Percentiles rank a stretch among this genome's conserved stretches.
Evolutionary conservation across 2,329 filamentous ascomycete genomes (phyloP).

Genomic region (Aspergillus luchuensis): DNA sequence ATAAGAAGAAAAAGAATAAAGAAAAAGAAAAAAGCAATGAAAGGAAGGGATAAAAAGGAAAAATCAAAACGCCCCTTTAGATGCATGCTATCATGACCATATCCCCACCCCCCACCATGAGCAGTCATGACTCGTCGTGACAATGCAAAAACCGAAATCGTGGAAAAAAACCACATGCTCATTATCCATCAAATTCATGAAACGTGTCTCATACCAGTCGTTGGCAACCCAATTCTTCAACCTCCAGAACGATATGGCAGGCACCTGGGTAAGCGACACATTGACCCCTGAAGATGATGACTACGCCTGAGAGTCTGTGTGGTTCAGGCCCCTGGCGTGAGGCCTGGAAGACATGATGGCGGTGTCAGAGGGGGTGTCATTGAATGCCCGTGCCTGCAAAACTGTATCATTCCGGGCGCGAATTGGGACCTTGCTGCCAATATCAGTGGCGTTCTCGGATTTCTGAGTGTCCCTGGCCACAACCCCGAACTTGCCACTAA

Average conservation of each 20-base stretch:
- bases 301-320: neutral
- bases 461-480: too few species aligned
- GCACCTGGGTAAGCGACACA: too few species aligned
- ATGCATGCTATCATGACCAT: neutral
- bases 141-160: neutral
- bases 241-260: too few species aligned
- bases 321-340: neutral
- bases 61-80: neutral
- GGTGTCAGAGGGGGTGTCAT: neutral
- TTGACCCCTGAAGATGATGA: neutral
- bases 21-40: neutral
- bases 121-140: neutral
- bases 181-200: neutral
- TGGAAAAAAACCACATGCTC: neutral
- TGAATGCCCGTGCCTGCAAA: constrained; percentile 6
- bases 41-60: neutral
- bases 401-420: constrained; percentile 14
- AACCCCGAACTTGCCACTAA: too few species aligned
- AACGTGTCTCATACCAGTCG: neutral
- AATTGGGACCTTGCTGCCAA: constrained; percentile 7
- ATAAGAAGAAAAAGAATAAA: neutral
- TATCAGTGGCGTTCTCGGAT: too few species aligned
- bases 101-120: neutral
- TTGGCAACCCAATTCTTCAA: neutral
- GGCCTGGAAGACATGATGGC: neutral